A percentile compares a stretch with the other conserved stretches of the same genome.
These are phyloP conservation scores for Paulinella micropora DNA, from an alignment of 78 protist genomes.

Conservation along the genomic window DNA sequence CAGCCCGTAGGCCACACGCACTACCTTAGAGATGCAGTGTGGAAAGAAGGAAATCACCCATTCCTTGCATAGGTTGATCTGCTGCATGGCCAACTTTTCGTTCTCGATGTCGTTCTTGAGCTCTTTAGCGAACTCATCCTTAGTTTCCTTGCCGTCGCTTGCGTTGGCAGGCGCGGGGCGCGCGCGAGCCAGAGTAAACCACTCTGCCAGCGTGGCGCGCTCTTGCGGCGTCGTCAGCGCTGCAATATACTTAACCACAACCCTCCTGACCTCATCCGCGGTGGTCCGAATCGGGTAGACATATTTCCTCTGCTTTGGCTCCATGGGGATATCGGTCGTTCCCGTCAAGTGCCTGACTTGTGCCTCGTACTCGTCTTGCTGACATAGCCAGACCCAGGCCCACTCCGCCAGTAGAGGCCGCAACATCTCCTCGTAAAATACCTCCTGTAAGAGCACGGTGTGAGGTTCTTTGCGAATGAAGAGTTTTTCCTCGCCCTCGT, in stretches of 20 bases:
- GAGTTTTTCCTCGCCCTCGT: background rate
- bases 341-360: background rate
- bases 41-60: conserved; percentile 30
- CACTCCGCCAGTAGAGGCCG: conserved; percentile 16
- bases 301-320: background rate
- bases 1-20: conserved; percentile 40
- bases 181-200: background rate
- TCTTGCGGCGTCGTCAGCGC: background rate
- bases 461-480: conserved; percentile 25
- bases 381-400: conserved; percentile 10
- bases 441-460: conserved; percentile 7
- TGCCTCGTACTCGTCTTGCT: background rate
- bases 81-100: background rate
- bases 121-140: background rate
- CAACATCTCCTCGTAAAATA: conserved; percentile 2
- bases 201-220: background rate
- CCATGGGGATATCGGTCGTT: background rate
- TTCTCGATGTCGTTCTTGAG: background rate
- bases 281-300: background rate
- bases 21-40: conserved; percentile 27
- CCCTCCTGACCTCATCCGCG: background rate
- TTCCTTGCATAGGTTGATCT: conserved; percentile 35
- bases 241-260: background rate
- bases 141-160: background rate
- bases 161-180: background rate